A percentile compares a stretch with the other conserved stretches of the same genome.
phyloP scores from a whole-genome alignment of 306 rosid species.

The Acacia confusa region DNA sequence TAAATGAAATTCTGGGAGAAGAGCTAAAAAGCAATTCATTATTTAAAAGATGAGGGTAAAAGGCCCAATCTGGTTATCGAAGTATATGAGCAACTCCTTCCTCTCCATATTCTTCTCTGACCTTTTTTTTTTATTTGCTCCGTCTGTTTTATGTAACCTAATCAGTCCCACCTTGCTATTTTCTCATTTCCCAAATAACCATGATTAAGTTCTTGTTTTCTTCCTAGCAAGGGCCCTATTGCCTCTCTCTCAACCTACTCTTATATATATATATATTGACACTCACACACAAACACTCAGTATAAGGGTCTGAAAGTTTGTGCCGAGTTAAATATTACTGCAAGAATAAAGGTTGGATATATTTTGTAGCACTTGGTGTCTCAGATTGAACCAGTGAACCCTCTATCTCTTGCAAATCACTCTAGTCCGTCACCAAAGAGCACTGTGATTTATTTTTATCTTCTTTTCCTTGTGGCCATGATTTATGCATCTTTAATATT shows the following conservation, averaged over 20 bases:
- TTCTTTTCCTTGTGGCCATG: background rate
- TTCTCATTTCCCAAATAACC: background rate
- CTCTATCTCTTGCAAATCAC: background rate
- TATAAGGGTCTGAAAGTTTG: background rate
- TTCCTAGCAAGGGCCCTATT: background rate
- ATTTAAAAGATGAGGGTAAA: background rate
- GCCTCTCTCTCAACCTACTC: background rate
- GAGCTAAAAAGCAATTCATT: background rate
- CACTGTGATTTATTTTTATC: background rate
- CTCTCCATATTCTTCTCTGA: background rate
- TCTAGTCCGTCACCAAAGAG: background rate
- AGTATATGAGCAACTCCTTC: background rate
- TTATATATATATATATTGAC: background rate
- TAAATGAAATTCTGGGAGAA: background rate
- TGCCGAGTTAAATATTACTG: background rate
- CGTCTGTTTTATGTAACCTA: background rate
- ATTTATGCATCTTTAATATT: background rate
- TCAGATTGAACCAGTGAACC: background rate
- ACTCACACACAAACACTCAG: background rate
- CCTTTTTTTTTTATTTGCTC: background rate
- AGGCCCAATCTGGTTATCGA: background rate
- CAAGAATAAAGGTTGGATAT: background rate
- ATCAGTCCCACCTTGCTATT: background rate
- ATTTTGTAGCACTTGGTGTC: background rate
- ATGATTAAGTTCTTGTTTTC: background rate